Evolutionary conservation across 306 rosid genomes (phyloP).

Genomic region (Cucumis hystrix): DNA sequence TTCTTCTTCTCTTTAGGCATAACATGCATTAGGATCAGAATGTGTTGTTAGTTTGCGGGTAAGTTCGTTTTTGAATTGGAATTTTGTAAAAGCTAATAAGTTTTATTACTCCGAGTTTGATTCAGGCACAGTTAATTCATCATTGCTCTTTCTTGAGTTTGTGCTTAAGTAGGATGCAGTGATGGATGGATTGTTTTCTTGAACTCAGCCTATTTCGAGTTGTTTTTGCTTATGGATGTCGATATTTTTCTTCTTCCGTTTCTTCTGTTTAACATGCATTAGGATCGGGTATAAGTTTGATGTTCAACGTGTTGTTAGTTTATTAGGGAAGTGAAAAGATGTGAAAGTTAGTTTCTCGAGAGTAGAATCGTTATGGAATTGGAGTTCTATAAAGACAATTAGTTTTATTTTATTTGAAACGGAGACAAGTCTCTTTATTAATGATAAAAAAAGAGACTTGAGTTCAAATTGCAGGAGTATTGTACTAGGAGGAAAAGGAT

Average conservation of each 20-base stretch:
- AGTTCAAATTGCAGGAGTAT: no score
- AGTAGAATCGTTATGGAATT: background rate
- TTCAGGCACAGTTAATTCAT: background rate
- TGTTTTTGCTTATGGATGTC: background rate
- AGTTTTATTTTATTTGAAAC: background rate
- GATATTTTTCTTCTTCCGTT: background rate
- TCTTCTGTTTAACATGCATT: background rate
- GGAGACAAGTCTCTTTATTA: no score
- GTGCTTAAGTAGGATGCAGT: background rate
- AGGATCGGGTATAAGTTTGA: background rate
- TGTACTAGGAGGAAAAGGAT: no score
- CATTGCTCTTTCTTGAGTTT: background rate
- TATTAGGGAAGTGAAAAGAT: background rate
- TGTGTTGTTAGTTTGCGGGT: background rate
- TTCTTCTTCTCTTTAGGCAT: no score
- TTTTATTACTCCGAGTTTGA: background rate
- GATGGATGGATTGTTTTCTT: background rate
- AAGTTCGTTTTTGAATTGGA: background rate
- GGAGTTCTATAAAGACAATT: background rate
- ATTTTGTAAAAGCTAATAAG: no score
- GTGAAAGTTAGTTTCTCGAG: background rate
- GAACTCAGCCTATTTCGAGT: background rate
- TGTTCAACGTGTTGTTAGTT: background rate
- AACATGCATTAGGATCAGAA: background rate
- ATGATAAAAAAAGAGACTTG: no score